Base-by-base conservation (phyloP, 805 yeast genomes). In the Metschnikowia gelsemii region DNA sequence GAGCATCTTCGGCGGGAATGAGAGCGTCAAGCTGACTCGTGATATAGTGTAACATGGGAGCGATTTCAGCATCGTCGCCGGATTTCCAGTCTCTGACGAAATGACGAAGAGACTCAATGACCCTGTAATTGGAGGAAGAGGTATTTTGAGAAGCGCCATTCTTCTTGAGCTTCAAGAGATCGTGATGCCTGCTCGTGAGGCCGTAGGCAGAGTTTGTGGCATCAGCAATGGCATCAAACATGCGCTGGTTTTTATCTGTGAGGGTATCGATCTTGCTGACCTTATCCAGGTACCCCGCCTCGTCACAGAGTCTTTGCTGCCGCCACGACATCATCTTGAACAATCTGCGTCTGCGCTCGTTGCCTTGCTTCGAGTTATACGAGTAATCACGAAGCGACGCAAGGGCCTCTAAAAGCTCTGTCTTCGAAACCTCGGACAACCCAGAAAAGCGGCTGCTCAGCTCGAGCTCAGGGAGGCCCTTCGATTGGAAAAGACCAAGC, bases 21-120 rank as follows among this genome's bases (percentile, higher is more conserved):
- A 62, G 49, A 3, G 50, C 36, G 3, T 61, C 54, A 16, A 84
- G 57, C 32, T 78, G 78, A 0, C 49, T 34, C 2, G 57, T 51
- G 12, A 87, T 68, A 47, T 80, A 88, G 1, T 66, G 56, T 22
- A 78, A 49, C 32, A 87, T 59, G 0, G 85, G 85, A 4, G 55
- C 43, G 0, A 83, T 58, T 54, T 82, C 90, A 2, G 46, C 50
- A 3, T 61, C 64, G 14, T 78, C 80, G 12, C 59, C 61, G 0
- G 49, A 20, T 8, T 40, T 17, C 93, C 95, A 90, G 58, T 91
- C 97, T 35, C 96, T 67, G 8, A 81, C 76, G 46, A 76, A 76
- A 60, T 89, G 96, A 37, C 88, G 81, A 24, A 91, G 53, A 5
- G 86, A 68, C 58, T 85, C 95, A 20, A 80, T 71, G 1, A 84